Evolutionary conservation across 192 early-diverging fungal species (phyloP).

Genomic region (Umbelopsis vinacea): DNA sequence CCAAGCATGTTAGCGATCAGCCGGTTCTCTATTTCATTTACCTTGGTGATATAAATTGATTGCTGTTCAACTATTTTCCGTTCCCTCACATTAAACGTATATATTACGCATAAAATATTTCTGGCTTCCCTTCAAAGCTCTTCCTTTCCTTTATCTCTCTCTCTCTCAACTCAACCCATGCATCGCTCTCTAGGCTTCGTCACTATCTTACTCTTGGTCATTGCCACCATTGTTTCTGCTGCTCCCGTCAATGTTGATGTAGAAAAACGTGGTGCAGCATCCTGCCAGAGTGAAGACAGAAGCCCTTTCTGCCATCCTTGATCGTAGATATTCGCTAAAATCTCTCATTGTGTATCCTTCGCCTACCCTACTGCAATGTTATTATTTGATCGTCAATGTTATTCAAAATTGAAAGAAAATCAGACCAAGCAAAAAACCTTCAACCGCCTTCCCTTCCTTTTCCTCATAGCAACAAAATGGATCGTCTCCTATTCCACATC

Average conservation of each 20-base stretch:
- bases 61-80: too few relatives aligned
- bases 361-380: constrained; percentile 7
- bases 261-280: constrained; percentile 18
- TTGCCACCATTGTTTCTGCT: not conserved
- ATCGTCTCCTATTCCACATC: not conserved
- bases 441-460: too few relatives aligned
- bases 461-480: too few relatives aligned
- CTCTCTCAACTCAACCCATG: too few relatives aligned
- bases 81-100: too few relatives aligned
- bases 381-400: constrained; percentile 3
- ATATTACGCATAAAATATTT: not conserved
- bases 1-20: not conserved
- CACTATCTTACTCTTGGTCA: not conserved
- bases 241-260: not conserved
- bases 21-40: not conserved
- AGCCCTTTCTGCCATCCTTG: constrained; percentile 14
- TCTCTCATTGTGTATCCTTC: not conserved
- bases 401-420: not conserved
- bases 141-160: not conserved
- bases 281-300: not conserved
- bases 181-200: not conserved
- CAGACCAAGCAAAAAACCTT: too few relatives aligned
- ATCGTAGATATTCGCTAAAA: not conserved
- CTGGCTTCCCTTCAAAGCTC: not conserved
- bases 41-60: too few relatives aligned